Evolutionary conservation across 2,329 filamentous ascomycete species (phyloP).

Genomic region (Sclerotinia borealis): DNA sequence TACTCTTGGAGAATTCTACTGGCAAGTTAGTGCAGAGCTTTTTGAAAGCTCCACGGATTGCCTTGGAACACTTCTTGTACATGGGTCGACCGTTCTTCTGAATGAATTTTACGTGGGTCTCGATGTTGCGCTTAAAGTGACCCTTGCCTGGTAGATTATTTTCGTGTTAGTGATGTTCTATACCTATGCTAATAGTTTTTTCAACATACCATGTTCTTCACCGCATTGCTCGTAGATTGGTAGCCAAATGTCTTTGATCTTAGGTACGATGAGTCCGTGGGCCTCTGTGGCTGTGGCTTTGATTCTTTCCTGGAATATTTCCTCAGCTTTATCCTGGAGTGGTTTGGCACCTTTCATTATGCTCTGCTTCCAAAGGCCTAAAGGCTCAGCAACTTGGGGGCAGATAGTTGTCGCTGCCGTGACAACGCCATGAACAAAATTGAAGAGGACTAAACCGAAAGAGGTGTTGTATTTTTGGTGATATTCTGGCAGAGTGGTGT

Average conservation of each 20-base stretch:
- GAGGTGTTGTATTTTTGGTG: neutral
- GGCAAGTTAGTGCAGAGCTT: neutral
- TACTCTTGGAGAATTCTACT: neutral
- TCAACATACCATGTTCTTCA: constrained; percentile 7
- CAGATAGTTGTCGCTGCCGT: neutral
- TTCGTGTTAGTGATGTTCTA: neutral
- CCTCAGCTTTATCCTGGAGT: neutral
- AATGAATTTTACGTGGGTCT: constrained; percentile 4
- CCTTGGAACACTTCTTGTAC: constrained; percentile 6
- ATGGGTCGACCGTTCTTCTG: constrained; percentile 8
- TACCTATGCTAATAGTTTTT: neutral
- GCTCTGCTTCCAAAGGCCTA: neutral
- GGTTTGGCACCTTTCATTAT: neutral
- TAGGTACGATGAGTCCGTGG: neutral
- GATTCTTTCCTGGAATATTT: neutral
- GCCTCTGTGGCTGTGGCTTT: neutral
- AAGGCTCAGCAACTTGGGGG: neutral
- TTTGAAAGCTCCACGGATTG: neutral
- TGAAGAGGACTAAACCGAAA: neutral
- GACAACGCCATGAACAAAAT: neutral
- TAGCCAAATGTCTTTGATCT: neutral
- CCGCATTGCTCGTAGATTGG: constrained; percentile 11
- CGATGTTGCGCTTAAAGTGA: constrained; percentile 16
- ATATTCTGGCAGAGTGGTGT: neutral
- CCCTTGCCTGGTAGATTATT: constrained; percentile 12